A percentile compares a stretch with the other conserved stretches of the same genome.
These are phyloP conservation scores for Rhizophora apiculata DNA, from an alignment of 345 rosid species.

Conservation along the genomic window DNA sequence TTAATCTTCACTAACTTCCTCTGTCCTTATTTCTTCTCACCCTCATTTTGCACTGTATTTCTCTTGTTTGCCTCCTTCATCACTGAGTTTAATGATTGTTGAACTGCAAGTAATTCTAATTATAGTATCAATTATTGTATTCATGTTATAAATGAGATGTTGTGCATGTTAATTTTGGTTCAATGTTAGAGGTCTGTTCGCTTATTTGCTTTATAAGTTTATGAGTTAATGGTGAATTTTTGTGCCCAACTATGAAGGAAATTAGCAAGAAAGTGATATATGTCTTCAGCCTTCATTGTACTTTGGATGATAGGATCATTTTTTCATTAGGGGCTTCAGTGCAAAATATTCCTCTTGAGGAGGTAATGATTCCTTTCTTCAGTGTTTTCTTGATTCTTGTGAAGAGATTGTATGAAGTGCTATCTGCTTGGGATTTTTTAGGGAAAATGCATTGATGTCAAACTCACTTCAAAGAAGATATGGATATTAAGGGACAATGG, in stretches of 20 bases:
- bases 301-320: constrained; percentile 38
- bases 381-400: neutral
- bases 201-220: constrained; percentile 7
- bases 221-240: constrained; percentile 14
- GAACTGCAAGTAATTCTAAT: too few species aligned
- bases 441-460: constrained; percentile 77
- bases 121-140: too few species aligned
- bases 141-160: too few species aligned
- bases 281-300: constrained; percentile 46
- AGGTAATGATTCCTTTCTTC: constrained; percentile 36
- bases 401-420: constrained; percentile 1
- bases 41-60: too few species aligned
- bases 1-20: too few species aligned
- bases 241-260: constrained; percentile 46
- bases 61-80: too few species aligned
- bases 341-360: constrained; percentile 56
- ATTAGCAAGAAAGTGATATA: constrained; percentile 46
- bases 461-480: constrained; percentile 62
- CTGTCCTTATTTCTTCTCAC: too few species aligned
- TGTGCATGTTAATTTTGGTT: too few species aligned
- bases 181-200: neutral
- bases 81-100: too few species aligned
- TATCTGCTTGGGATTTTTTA: constrained; percentile 29
- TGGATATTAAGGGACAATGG: constrained; percentile 68
- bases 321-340: constrained; percentile 51